Conservation (phyloP, 805 yeast genomes). For the Diddensiella transvaalensis region DNA sequence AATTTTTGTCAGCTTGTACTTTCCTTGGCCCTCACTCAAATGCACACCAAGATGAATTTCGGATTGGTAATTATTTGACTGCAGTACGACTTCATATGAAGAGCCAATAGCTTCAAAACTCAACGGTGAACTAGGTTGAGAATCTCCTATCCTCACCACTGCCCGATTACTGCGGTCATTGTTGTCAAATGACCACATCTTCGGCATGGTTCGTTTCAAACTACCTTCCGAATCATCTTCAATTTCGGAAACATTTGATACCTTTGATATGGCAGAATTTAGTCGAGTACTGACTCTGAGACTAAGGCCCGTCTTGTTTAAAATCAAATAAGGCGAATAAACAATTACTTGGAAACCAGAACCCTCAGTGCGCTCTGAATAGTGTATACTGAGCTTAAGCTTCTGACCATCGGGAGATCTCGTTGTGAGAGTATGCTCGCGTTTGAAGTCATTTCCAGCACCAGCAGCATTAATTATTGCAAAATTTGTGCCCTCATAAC, state of each 20-base stretch:
- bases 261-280: constrained; percentile 48
- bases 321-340: constrained; percentile 79
- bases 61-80: constrained; percentile 29
- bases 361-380: constrained; percentile 36
- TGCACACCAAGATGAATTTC: constrained; percentile 76
- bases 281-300: constrained; percentile 52
- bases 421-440: constrained; percentile 52
- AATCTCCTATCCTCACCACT: constrained; percentile 58
- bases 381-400: constrained; percentile 61
- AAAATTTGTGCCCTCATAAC: constrained; percentile 63
- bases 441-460: constrained; percentile 47
- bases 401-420: constrained; percentile 61
- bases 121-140: constrained; percentile 66
- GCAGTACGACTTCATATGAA: constrained; percentile 50
- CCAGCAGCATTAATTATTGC: constrained; percentile 51
- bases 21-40: constrained; percentile 75
- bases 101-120: constrained; percentile 92
- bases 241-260: constrained; percentile 15
- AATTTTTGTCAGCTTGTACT: constrained; percentile 70
- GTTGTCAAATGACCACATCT: constrained; percentile 79
- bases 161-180: constrained; percentile 66
- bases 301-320: constrained; percentile 74
- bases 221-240: constrained; percentile 19
- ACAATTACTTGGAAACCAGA: constrained; percentile 45
- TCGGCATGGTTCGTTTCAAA: constrained; percentile 45